Conservation (phyloP, 345 rosid species). For the Pistacia integerrima region DNA sequence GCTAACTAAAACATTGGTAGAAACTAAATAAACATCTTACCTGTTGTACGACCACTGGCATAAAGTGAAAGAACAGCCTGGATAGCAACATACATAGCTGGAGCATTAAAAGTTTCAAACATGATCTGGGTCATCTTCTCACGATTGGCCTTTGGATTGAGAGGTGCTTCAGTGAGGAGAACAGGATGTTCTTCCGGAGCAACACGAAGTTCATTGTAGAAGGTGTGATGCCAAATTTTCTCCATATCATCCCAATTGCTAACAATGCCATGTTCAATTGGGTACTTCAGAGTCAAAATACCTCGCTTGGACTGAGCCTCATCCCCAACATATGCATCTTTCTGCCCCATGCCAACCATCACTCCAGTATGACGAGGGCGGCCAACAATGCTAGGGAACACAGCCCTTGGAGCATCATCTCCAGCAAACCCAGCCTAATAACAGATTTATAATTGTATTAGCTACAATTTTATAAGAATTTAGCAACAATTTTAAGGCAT, state of each 20-base stretch:
- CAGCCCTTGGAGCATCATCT: conserved; percentile 74
- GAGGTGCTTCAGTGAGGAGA: conserved; percentile 82
- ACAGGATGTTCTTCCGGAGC: conserved; percentile 83
- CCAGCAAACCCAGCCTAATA: conserved; percentile 75
- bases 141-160: conserved; percentile 77
- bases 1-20: not conserved
- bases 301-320: conserved; percentile 84
- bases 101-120: conserved; percentile 75
- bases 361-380: conserved; percentile 76
- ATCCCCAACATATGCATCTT: conserved; percentile 74
- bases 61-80: conserved; percentile 73
- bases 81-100: conserved; percentile 79
- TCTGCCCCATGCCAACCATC: conserved; percentile 82
- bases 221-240: conserved; percentile 68
- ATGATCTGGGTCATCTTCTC: conserved; percentile 83
- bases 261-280: conserved; percentile 81
- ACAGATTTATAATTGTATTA: not conserved
- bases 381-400: conserved; percentile 68
- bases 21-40: conserved; percentile 29
- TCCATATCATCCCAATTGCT: conserved; percentile 84
- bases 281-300: conserved; percentile 70
- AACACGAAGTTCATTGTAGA: conserved; percentile 78
- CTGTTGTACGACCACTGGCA: conserved; percentile 64
- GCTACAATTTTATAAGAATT: not conserved
- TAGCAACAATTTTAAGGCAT: not conserved